Evolutionary conservation across 345 rosid genomes (phyloP).

Genomic region (Rhodamnia argentea): DNA sequence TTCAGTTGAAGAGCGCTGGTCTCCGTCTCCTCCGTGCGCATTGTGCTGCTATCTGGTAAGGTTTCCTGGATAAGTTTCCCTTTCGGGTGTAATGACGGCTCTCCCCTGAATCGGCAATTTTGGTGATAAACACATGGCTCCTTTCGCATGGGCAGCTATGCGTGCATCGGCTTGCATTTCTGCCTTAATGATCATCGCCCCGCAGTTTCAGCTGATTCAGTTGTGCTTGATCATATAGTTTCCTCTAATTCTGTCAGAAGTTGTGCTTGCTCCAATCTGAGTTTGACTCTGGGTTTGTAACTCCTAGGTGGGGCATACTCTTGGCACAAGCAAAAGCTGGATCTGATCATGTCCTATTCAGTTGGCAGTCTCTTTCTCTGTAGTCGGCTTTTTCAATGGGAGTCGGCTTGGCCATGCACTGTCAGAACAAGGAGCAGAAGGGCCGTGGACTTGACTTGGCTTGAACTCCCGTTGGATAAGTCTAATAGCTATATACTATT

Average conservation of each 20-base stretch:
- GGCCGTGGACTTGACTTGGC: too few species aligned
- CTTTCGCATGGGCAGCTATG: background rate
- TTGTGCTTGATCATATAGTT: background rate
- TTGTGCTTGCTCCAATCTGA: background rate
- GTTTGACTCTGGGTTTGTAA: background rate
- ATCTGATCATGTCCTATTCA: background rate
- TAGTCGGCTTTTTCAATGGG: too few species aligned
- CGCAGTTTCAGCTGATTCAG: background rate
- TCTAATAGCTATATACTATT: too few species aligned
- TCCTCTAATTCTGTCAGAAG: background rate
- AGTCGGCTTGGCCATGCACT: too few species aligned
- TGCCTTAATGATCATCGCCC: background rate
- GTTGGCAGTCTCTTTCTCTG: background rate
- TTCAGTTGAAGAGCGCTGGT: background rate
- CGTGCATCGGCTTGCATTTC: background rate
- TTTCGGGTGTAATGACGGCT: background rate
- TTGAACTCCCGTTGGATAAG: too few species aligned
- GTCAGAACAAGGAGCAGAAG: too few species aligned
- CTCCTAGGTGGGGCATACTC: background rate
- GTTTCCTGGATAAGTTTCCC: background rate
- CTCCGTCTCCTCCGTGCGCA: background rate
- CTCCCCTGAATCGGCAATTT: background rate
- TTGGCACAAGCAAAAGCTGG: background rate
- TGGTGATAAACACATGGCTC: background rate
- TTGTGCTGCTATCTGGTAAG: background rate